A percentile compares a stretch with the other conserved stretches of the same genome.
Conservation (phyloP, 2,329 filamentous ascomycete genomes). For the Rutstroemia sydowiana region DNA sequence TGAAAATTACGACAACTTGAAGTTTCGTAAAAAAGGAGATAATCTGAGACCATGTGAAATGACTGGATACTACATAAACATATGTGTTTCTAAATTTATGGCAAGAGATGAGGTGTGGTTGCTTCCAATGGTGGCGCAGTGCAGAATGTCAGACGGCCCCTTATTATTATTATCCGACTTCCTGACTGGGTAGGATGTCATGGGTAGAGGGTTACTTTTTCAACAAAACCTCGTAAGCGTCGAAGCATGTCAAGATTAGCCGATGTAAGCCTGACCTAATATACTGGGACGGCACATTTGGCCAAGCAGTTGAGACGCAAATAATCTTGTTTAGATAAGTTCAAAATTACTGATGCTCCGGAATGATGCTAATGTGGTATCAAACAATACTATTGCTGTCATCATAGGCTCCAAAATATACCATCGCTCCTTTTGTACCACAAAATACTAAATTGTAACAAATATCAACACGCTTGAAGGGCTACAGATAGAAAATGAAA, state of each 20-base stretch:
- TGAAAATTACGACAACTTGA: conserved; percentile 3
- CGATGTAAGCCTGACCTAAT: neutral
- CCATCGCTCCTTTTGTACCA: neutral
- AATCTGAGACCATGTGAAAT: neutral
- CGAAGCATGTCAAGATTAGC: neutral
- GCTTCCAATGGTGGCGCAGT: neutral
- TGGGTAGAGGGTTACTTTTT: too few relatives aligned
- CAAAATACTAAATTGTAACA: too few relatives aligned
- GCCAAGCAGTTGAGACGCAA: too few relatives aligned
- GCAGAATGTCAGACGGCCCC: conserved; percentile 2
- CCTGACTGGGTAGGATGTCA: too few relatives aligned
- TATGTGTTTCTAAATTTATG: too few relatives aligned
- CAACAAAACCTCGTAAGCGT: neutral
- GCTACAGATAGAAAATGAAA: too few relatives aligned
- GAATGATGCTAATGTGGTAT: too few relatives aligned
- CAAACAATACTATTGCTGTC: neutral
- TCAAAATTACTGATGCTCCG: too few relatives aligned
- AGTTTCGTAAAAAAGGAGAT: neutral
- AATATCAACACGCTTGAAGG: too few relatives aligned
- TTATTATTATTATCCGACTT: neutral
- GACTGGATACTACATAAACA: too few relatives aligned
- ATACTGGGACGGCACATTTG: too few relatives aligned
- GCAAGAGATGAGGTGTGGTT: neutral
- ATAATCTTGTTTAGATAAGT: too few relatives aligned
- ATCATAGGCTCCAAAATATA: neutral